These are phyloP conservation scores for Ceratobasidium theobromae DNA, from an alignment of 1,284 basidiomycete species.

Conservation along the genomic window DNA sequence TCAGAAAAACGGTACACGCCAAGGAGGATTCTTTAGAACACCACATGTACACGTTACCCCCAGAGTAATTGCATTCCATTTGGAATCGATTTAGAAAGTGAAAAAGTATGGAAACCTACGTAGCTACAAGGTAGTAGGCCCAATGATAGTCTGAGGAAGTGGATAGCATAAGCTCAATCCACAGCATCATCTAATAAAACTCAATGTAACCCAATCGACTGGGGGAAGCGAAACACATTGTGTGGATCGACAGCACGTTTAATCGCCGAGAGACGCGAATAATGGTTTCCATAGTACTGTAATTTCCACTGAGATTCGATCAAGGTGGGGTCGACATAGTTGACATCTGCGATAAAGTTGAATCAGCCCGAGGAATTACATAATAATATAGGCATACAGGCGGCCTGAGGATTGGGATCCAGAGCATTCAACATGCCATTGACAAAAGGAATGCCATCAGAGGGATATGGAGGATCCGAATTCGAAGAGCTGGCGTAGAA, in stretches of 20 bases:
- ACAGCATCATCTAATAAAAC: background rate
- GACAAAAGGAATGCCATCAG: slow-evolving; percentile 1
- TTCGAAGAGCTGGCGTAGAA: background rate
- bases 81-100: background rate
- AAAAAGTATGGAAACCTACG: background rate
- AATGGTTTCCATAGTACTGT: slow-evolving; percentile 28
- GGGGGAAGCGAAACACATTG: slow-evolving; percentile 35
- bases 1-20: too few species aligned
- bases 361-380: background rate
- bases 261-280: slow-evolving; percentile 20
- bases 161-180: background rate
- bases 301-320: slow-evolving; percentile 30
- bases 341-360: slow-evolving; percentile 3
- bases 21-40: too few species aligned
- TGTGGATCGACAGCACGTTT: slow-evolving; percentile 31
- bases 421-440: slow-evolving; percentile 3
- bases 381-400: slow-evolving; percentile 18
- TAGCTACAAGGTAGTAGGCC: too few species aligned
- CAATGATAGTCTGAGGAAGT: too few species aligned
- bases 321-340: slow-evolving; percentile 31
- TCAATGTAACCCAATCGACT: slow-evolving; percentile 29
- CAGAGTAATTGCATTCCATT: too few species aligned
- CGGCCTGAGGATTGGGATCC: slow-evolving; percentile 26
- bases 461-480: background rate
- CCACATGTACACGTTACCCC: too few species aligned